Evolutionary conservation across 768 basidiomycete genomes (phyloP), one percentile per base, ranked within the genome.

Genomic region (Hygrophorus russula): DNA sequence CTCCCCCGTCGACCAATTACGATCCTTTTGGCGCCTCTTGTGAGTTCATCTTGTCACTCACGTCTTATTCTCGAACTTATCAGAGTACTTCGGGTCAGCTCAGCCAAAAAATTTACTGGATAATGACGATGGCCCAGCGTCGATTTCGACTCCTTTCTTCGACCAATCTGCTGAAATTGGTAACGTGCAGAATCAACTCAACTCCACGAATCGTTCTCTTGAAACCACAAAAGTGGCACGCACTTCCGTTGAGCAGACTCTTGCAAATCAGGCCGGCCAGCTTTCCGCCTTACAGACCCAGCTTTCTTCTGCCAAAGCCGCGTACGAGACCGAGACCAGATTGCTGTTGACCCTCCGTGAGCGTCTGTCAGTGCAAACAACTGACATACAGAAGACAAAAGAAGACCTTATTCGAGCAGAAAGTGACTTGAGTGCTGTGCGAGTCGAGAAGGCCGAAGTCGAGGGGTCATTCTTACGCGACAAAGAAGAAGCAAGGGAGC

Each of bases 391-490:
- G 53, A 82, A 78, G 57, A 59, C 77, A 3, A 71, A 75, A 40
- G 75, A 81, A 41, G 85, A 94, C 46, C 65, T 97, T 30, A 98
- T 99, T 51, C 70, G 73, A 33, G 82, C 86, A 3, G 93, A 98
- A 65, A 91, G 89, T 56, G 91, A 97, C 50, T 70, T 99, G 32
- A 90, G 87, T 50, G 92, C 84, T 6, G 56, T 94, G 36, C 70
- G 82, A 12, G 78, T 90, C 15, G 92, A 97, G 65, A 97, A 93
- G 66, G 69, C 82, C 5, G 96, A 98, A 61, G 69, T 97, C 15
- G 91, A 93, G 59, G 87, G 90, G 8, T 64, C 75, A 2, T 73
- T 93, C 45, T 59, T 99, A 47, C 73, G 86, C 30, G 96, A 98
- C 59, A 97, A 93, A 63, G 96, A 99, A 59, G 96, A 97, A 48